These are phyloP conservation scores for Marvania coccoides DNA, from an alignment of 139 green algal species.

Conservation along the genomic window DNA sequence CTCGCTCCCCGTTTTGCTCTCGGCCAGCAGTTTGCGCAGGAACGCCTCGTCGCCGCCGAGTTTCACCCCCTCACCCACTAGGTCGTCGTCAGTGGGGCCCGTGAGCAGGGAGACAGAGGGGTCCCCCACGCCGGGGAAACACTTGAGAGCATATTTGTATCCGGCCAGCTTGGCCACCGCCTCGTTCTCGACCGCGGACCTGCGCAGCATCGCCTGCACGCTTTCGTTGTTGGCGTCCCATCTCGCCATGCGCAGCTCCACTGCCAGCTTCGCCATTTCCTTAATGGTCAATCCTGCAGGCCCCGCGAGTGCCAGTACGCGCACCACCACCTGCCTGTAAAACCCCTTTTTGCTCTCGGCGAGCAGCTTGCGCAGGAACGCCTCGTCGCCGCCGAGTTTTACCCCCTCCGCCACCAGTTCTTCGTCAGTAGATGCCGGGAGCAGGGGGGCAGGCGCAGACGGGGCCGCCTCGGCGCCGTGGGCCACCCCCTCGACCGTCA, in stretches of 20 bases:
- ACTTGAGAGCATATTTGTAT: slow-evolving; percentile 5
- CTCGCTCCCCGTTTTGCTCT: no score
- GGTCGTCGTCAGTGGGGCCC: no score
- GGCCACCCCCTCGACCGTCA: no score
- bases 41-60: no score
- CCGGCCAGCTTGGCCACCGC: no score
- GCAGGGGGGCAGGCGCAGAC: no score
- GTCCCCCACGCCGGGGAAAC: slow-evolving; percentile 1
- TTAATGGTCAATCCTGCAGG: not conserved
- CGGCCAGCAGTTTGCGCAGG: no score
- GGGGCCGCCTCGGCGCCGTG: no score
- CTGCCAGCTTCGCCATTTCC: not conserved
- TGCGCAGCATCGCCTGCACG: not conserved
- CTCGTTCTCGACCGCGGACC: no score
- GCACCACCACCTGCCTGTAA: not conserved
- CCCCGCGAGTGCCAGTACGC: not conserved
- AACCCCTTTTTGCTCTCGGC: not conserved
- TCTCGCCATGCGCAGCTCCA: not conserved
- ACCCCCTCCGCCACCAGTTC: not conserved
- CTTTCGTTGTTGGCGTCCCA: not conserved
- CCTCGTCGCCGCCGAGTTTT: not conserved
- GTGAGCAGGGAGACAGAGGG: no score
- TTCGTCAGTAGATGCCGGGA: no score
- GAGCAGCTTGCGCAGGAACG: not conserved
- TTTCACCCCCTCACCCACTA: no score